phyloP scores from a whole-genome alignment of 1,284 basidiomycete genomes.

The Hymenochaete sp. region DNA sequence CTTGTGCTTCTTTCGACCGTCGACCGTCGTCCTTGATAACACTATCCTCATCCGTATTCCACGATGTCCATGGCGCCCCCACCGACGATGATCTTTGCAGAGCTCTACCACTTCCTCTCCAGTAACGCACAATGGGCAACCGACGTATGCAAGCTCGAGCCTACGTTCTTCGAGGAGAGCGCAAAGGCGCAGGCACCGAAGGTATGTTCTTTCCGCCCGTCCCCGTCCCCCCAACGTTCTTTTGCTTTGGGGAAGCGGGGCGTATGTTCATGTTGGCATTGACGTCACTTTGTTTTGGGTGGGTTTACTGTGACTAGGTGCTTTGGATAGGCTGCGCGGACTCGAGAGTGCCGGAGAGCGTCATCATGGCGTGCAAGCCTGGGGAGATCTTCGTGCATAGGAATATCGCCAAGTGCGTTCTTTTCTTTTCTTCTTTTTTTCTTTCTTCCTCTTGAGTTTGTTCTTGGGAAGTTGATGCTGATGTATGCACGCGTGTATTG shows the following conservation, averaged over 20 bases:
- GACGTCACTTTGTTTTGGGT: neutral
- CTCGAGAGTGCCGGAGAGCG: constrained; percentile 56
- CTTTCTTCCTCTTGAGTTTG: no score
- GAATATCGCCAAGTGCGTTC: constrained; percentile 53
- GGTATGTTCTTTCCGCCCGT: constrained; percentile 29
- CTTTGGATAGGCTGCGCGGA: constrained; percentile 72
- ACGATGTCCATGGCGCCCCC: constrained; percentile 7
- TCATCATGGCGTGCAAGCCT: constrained; percentile 45
- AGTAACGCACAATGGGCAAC: constrained; percentile 56
- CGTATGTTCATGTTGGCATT: neutral
- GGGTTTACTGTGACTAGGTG: constrained; percentile 30
- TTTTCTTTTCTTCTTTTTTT: no score
- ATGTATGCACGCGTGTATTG: no score
- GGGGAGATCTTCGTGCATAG: constrained; percentile 66
- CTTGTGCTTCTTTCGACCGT: neutral
- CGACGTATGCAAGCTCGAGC: constrained; percentile 46
- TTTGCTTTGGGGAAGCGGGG: no score
- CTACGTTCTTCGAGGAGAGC: constrained; percentile 51
- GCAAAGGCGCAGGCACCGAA: constrained; percentile 67
- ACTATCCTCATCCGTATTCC: neutral
- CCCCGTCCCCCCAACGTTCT: neutral
- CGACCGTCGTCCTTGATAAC: no score
- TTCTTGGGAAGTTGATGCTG: no score
- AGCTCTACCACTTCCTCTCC: constrained; percentile 39
- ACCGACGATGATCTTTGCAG: constrained; percentile 16